Percentiles rank a stretch among this genome's conserved stretches.
phyloP scores from a whole-genome alignment of 768 basidiomycete genomes.

The Boletus rufocinnamomeus region DNA sequence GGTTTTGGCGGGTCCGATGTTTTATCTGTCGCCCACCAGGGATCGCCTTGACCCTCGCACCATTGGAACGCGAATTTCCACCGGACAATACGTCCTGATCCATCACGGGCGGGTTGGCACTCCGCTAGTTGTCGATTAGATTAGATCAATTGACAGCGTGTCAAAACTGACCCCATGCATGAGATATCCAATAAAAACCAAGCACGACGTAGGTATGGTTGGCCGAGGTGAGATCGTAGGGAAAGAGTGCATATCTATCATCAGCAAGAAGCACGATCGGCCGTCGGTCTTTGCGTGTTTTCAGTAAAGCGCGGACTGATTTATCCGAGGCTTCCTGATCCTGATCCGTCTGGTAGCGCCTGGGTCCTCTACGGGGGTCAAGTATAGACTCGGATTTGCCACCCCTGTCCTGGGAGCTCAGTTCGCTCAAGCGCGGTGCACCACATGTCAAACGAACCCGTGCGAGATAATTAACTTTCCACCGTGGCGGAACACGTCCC shows the following conservation, averaged over 20 bases:
- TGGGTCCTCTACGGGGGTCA: slow-evolving; percentile 41
- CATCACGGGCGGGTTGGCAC: slow-evolving; percentile 52
- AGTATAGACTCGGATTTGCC: slow-evolving; percentile 66
- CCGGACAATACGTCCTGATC: slow-evolving; percentile 57
- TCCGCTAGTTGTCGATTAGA: slow-evolving; percentile 48
- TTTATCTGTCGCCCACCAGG: slow-evolving; percentile 47
- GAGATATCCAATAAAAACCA: slow-evolving; percentile 65
- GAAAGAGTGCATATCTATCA: slow-evolving; percentile 72
- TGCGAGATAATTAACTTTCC: slow-evolving; percentile 82
- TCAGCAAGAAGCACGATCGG: slow-evolving; percentile 75
- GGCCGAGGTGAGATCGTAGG: slow-evolving; percentile 57
- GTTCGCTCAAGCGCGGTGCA: not conserved
- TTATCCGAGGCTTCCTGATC: slow-evolving; percentile 71
- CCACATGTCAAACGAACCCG: slow-evolving; percentile 51
- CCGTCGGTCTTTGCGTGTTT: slow-evolving; percentile 51
- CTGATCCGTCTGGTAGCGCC: slow-evolving; percentile 45
- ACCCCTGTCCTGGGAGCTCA: slow-evolving; percentile 45
- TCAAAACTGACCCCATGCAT: slow-evolving; percentile 47
- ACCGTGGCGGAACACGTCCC: slow-evolving; percentile 63
- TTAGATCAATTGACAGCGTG: not conserved
- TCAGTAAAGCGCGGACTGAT: slow-evolving; percentile 69
- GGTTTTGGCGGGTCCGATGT: not conserved
- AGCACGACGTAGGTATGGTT: slow-evolving; percentile 55
- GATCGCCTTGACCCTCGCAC: slow-evolving; percentile 68
- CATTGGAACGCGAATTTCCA: slow-evolving; percentile 87